phyloP scores from a whole-genome alignment of 2,329 filamentous ascomycete species.

The Fonsecaea pugnacius region DNA sequence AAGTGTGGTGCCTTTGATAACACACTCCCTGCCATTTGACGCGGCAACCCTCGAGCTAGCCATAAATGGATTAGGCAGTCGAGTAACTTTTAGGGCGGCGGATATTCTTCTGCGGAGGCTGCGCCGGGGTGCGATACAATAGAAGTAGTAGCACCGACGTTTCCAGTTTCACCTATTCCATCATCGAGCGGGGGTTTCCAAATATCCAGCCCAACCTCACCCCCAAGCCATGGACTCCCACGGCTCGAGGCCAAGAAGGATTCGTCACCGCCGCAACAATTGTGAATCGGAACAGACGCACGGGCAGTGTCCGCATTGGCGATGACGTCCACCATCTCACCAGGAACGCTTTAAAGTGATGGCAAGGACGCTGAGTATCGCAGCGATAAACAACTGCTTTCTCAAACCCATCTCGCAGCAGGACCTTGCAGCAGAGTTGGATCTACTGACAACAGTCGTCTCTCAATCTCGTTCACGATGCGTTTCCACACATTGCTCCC shows the following conservation, averaged over 20 bases:
- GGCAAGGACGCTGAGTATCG: not conserved
- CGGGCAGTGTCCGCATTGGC: not conserved
- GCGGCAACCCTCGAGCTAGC: too few species aligned
- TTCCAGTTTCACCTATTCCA: not conserved
- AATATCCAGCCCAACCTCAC: not conserved
- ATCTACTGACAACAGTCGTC: not conserved
- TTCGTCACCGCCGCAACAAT: not conserved
- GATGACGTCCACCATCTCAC: not conserved
- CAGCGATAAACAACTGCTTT: not conserved
- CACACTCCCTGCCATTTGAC: too few species aligned
- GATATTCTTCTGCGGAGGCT: not conserved
- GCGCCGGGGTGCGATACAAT: not conserved
- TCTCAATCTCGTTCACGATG: not conserved
- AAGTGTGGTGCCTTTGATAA: too few species aligned
- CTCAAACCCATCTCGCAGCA: not conserved
- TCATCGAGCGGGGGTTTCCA: not conserved
- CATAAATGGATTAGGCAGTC: too few species aligned
- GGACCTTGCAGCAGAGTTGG: too few species aligned
- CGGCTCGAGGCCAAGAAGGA: not conserved
- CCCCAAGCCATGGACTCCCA: not conserved
- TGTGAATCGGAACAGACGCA: not conserved
- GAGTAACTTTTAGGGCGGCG: not conserved
- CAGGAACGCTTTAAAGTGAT: not conserved
- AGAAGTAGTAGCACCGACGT: not conserved
- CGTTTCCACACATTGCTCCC: not conserved